Evolutionary conservation across 257 asterid genomes (phyloP).

Genomic region (Capsicum pubescens): DNA sequence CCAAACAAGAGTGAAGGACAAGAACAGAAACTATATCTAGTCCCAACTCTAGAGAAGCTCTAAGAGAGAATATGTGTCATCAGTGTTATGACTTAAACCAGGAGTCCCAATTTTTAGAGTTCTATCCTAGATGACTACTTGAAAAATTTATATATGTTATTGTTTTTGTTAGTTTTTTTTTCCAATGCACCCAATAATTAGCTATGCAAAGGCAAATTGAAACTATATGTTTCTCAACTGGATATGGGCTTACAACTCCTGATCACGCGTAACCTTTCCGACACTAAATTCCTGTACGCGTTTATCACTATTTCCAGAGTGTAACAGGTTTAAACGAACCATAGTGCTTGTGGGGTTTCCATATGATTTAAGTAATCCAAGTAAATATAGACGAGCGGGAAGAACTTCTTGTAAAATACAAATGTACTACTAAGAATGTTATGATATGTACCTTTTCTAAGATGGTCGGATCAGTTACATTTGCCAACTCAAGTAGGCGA

Average conservation of each 20-base stretch:
- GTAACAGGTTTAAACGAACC: neutral
- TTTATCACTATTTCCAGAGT: neutral
- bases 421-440: conserved; percentile 9
- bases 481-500: conserved; percentile 89
- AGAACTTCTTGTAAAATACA: conserved; percentile 1
- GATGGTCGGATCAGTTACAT: conserved; percentile 79
- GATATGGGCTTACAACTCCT: neutral
- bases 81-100: neutral
- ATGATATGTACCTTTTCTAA: conserved; percentile 68
- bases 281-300: neutral
- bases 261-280: conserved; percentile 11
- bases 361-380: conserved; percentile 12
- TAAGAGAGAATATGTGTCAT: neutral
- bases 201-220: conserved; percentile 6
- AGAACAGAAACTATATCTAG: neutral
- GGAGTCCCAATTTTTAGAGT: conserved; percentile 2
- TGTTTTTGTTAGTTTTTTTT: neutral
- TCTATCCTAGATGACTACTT: neutral
- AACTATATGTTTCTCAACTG: neutral
- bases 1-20: neutral
- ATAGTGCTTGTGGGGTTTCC: neutral
- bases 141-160: neutral
- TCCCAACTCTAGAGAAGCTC: neutral
- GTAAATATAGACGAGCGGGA: neutral
- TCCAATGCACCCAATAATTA: neutral